phyloP scores from a whole-genome alignment of 2,329 filamentous ascomycete genomes.

The Lachnellula cervina region DNA sequence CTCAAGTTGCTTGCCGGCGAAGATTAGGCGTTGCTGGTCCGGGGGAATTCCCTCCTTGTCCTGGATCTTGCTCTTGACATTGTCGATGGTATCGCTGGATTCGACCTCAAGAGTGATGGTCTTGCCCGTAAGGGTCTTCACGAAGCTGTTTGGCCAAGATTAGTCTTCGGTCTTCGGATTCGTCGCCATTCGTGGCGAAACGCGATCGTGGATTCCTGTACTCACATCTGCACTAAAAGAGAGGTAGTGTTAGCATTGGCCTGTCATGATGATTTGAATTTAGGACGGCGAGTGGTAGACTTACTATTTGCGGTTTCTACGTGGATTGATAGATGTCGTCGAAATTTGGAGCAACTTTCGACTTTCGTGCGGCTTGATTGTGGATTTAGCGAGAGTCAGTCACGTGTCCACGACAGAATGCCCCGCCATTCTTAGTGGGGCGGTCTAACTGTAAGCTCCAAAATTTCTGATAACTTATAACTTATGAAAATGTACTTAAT shows the following conservation, averaged over 20 bases:
- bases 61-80: constrained; percentile 99
- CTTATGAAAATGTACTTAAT: background rate
- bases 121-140: constrained; percentile 99
- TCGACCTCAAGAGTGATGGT: constrained; percentile 99
- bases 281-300: constrained; percentile 31
- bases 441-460: background rate
- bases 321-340: constrained; percentile 21
- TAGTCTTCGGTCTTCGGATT: constrained; percentile 17
- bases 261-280: constrained; percentile 17
- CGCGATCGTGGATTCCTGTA: constrained; percentile 25
- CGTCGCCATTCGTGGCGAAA: constrained; percentile 6
- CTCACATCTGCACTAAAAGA: constrained; percentile 84
- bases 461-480: background rate
- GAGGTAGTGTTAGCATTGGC: constrained; percentile 43
- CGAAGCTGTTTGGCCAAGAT: constrained; percentile 64
- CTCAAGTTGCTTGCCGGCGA: constrained; percentile 98
- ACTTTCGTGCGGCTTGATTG: background rate
- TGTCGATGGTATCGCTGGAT: constrained; percentile 98
- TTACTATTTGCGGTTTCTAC: constrained; percentile 48
- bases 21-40: constrained; percentile 98
- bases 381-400: background rate
- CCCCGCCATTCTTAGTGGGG: background rate
- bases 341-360: constrained; percentile 3
- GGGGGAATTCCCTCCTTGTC: constrained; percentile 99
- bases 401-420: background rate